Evolutionary conservation across 2,329 filamentous ascomycete species (phyloP).

Genomic region (Tolypocladium pustulatum): DNA sequence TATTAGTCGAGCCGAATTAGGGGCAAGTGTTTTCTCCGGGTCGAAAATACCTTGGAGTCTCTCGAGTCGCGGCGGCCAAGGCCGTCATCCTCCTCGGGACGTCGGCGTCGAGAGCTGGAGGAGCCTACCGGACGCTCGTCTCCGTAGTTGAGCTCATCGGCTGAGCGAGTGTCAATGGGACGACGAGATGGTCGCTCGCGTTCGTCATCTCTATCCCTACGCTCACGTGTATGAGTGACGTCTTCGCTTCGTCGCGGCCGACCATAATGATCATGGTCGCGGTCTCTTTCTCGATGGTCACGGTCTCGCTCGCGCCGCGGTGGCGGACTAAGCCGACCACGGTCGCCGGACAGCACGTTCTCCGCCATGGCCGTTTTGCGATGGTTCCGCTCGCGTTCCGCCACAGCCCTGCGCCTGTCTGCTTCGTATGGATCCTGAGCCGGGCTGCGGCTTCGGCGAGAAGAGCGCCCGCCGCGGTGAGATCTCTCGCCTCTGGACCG

Average conservation of each 20-base stretch:
- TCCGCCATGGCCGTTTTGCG: constrained; percentile 67
- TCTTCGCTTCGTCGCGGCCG: constrained; percentile 16
- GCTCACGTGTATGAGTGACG: constrained; percentile 50
- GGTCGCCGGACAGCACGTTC: constrained; percentile 43
- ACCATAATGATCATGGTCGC: constrained; percentile 13
- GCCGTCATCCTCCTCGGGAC: constrained; percentile 68
- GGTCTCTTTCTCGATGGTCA: constrained; percentile 30
- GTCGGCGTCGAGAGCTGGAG: constrained; percentile 58
- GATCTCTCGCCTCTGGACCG: constrained; percentile 49
- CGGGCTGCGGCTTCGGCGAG: constrained; percentile 71
- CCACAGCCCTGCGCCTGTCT: constrained; percentile 85
- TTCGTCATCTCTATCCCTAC: constrained; percentile 80
- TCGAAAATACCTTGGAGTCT: constrained; percentile 51
- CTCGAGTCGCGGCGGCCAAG: constrained; percentile 54
- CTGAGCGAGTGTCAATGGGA: constrained; percentile 62
- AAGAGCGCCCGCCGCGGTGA: constrained; percentile 46
- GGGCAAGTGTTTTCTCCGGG: background rate
- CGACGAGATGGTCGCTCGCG: constrained; percentile 81
- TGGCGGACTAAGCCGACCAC: constrained; percentile 32
- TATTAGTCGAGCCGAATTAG: constrained; percentile 14
- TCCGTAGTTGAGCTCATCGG: constrained; percentile 87
- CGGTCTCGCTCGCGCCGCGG: constrained; percentile 30
- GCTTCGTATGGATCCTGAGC: constrained; percentile 92
- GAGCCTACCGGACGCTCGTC: constrained; percentile 57
- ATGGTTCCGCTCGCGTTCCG: constrained; percentile 88